These are phyloP conservation scores for Tritrichomonas musculus DNA, from an alignment of 208 protist species.

Conservation along the genomic window DNA sequence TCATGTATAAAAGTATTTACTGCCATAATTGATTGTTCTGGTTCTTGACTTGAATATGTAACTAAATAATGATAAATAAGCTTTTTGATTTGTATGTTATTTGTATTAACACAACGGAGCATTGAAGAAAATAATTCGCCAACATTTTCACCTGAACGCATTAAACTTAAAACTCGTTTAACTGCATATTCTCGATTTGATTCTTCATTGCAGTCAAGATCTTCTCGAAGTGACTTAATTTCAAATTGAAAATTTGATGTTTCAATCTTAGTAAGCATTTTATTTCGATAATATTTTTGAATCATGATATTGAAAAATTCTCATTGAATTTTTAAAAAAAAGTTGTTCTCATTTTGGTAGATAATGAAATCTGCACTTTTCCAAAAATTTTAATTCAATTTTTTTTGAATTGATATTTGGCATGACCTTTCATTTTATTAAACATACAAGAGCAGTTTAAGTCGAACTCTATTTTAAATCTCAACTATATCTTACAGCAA, in stretches of 20 bases:
- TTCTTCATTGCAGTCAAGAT: not conserved
- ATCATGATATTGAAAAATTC: too few relatives aligned
- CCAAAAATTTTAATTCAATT: too few relatives aligned
- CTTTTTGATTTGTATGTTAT: slow-evolving; percentile 23
- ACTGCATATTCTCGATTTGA: not conserved
- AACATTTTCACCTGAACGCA: slow-evolving; percentile 8
- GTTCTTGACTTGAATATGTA: not conserved
- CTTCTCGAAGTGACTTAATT: not conserved
- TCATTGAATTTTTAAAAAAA: too few relatives aligned
- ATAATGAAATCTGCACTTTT: too few relatives aligned
- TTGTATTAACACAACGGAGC: not conserved
- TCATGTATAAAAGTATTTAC: slow-evolving; percentile 33
- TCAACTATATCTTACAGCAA: too few relatives aligned
- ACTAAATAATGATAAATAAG: slow-evolving; percentile 17
- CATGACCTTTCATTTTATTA: too few relatives aligned
- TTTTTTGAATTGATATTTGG: too few relatives aligned
- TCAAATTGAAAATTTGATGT: not conserved
- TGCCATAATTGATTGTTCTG: slow-evolving; percentile 34
- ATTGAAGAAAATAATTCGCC: not conserved
- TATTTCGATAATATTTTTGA: too few relatives aligned
- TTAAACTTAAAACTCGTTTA: not conserved
- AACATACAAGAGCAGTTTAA: too few relatives aligned
- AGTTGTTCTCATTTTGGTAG: too few relatives aligned
- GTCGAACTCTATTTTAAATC: too few relatives aligned
- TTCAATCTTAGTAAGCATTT: too few relatives aligned